A percentile compares a stretch with the other conserved stretches of the same genome.
These are phyloP conservation scores for thale cress (Arabidopsis thaliana) DNA, from an alignment of 345 rosid species.

Conservation along the genomic window TAIR10.1 NC_003076.8:7473001-7473500, in stretches of 20 bases:
- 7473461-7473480: constrained; percentile 48
- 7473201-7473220: no score
- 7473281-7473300: no score
- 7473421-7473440: constrained; percentile 36
- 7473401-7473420: not conserved
- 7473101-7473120: not conserved
- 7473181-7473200: no score
- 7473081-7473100: not conserved
- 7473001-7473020: constrained; percentile 51
- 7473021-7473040: constrained; percentile 73
- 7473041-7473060: constrained; percentile 75
- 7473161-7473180: not conserved
- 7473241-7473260: no score
- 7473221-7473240: no score
- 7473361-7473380: not conserved
- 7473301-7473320: no score
- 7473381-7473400: no score
- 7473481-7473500: constrained; percentile 42
- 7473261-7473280: no score
- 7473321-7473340: no score
- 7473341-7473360: not conserved
- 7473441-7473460: constrained; percentile 39
- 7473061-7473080: constrained; percentile 61
- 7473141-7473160: not conserved
- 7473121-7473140: not conserved